Evolutionary conservation across 2,329 filamentous ascomycete species (phyloP).

Genomic region (Leptosphaerulina australis): DNA sequence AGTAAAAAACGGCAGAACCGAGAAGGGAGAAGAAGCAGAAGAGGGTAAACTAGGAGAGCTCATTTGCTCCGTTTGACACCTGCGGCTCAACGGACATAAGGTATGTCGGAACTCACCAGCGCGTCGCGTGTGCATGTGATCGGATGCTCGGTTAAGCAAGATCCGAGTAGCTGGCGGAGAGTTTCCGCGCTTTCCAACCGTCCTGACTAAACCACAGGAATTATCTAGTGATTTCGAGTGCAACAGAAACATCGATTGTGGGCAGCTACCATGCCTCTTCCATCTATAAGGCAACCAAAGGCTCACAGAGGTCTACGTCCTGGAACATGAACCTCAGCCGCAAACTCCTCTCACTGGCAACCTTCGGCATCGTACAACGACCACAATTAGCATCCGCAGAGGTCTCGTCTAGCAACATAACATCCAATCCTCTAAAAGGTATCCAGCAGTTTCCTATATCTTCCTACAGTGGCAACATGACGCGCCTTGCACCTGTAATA

Average conservation of each 20-base stretch:
- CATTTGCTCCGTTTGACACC: no score
- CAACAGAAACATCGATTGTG: constrained; percentile 13
- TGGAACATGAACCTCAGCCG: constrained; percentile 27
- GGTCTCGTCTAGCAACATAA: no score
- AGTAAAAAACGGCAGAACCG: no score
- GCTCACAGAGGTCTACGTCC: background rate
- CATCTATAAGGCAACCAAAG: constrained; percentile 3
- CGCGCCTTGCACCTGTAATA: constrained; percentile 48
- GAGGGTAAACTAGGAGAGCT: no score
- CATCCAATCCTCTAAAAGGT: constrained; percentile 32
- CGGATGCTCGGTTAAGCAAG: background rate
- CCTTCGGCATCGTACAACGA: constrained; percentile 13
- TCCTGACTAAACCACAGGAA: constrained; percentile 25
- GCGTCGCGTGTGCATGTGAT: constrained; percentile 17
- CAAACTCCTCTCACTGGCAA: constrained; percentile 21
- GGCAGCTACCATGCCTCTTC: constrained; percentile 11
- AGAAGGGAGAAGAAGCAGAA: no score
- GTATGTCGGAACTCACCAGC: background rate
- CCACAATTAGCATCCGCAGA: constrained; percentile 19
- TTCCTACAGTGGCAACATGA: constrained; percentile 35
- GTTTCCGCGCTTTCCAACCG: constrained; percentile 30
- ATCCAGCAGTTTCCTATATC: constrained; percentile 38
- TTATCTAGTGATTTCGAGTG: constrained; percentile 3
- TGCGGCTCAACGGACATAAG: no score
- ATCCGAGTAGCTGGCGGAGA: constrained; percentile 17